These are phyloP conservation scores for Mycena epipterygia DNA, from an alignment of 768 basidiomycete species.

Conservation along the genomic window DNA sequence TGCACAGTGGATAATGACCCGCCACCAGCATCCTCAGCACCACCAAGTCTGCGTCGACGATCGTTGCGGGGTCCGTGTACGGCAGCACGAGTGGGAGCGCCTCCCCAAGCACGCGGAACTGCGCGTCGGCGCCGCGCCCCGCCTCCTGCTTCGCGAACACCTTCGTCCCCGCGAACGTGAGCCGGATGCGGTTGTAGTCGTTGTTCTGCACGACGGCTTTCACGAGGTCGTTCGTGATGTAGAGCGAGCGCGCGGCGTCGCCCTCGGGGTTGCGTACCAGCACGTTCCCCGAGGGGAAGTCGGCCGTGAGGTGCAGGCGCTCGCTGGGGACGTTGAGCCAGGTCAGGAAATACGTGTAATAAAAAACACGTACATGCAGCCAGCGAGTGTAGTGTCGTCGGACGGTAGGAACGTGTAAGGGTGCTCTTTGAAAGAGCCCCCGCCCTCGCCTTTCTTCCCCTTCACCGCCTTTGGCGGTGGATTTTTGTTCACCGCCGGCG, in stretches of 20 bases:
- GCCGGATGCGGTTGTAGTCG: slow-evolving; percentile 85
- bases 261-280: slow-evolving; percentile 90
- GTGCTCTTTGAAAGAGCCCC: slow-evolving; percentile 83
- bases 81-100: slow-evolving; percentile 89
- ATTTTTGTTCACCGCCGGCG: background rate
- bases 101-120: slow-evolving; percentile 87
- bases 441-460: slow-evolving; percentile 41
- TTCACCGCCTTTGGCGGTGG: slow-evolving; percentile 25
- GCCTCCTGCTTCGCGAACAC: slow-evolving; percentile 92
- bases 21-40: slow-evolving; percentile 78
- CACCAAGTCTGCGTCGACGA: slow-evolving; percentile 69
- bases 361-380: slow-evolving; percentile 74
- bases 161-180: slow-evolving; percentile 95
- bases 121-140: slow-evolving; percentile 67
- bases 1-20: slow-evolving; percentile 84
- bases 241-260: slow-evolving; percentile 77
- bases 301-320: slow-evolving; percentile 75
- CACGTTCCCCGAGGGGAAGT: slow-evolving; percentile 82
- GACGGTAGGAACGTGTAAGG: slow-evolving; percentile 88
- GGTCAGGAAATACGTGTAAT: no score
- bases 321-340: slow-evolving; percentile 71
- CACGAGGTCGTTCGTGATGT: slow-evolving; percentile 89
- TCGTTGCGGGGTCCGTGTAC: slow-evolving; percentile 74
- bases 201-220: slow-evolving; percentile 86
- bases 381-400: slow-evolving; percentile 76